These are phyloP conservation scores for Eucalyptus fibrosa DNA, from an alignment of 345 rosid species.

Conservation along the genomic window DNA sequence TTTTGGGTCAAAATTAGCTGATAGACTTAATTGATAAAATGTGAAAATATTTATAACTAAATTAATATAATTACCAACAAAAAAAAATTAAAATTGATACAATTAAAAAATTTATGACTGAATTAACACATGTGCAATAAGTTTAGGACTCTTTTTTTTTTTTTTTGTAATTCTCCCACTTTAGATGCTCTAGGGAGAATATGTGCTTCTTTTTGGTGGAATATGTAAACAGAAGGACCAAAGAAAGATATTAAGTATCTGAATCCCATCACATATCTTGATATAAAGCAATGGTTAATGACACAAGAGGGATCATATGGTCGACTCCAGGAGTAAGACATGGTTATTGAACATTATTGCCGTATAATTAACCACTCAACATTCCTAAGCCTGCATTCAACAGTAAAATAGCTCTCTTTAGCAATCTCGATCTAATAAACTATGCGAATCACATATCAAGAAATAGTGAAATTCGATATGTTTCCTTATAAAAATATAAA, in stretches of 20 bases:
- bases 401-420: too few species aligned
- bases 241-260: too few species aligned
- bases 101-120: rapidly evolving
- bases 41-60: rapidly evolving
- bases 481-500: neutral
- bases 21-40: neutral
- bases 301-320: neutral
- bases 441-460: neutral
- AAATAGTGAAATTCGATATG: too few species aligned
- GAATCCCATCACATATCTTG: neutral
- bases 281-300: neutral
- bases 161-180: neutral
- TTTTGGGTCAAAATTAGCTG: rapidly evolving
- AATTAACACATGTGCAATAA: rapidly evolving
- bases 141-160: neutral
- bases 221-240: too few species aligned
- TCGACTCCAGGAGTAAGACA: neutral
- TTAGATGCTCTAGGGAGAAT: neutral
- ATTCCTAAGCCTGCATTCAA: too few species aligned
- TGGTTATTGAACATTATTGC: neutral
- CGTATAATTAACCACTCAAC: too few species aligned
- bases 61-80: neutral
- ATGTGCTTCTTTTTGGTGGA: neutral
- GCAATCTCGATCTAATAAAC: neutral
- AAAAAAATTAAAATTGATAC: neutral